These are phyloP conservation scores for Teratosphaeria gauchensis DNA, from an alignment of 2,329 filamentous ascomycete genomes.

Conservation along the genomic window DNA sequence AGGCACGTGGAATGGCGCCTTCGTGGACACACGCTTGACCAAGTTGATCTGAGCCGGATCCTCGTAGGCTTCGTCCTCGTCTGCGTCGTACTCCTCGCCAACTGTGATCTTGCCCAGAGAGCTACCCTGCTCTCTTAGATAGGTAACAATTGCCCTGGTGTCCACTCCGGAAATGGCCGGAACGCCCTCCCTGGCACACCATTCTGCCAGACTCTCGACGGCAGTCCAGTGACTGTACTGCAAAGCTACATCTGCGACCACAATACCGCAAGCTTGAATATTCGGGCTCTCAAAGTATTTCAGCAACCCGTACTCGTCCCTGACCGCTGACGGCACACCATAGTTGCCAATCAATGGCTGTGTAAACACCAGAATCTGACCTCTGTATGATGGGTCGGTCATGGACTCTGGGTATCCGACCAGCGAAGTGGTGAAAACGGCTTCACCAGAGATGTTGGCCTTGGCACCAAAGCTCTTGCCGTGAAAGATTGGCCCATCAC, in stretches of 20 bases:
- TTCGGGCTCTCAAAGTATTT: constrained; percentile 98
- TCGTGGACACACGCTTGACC: constrained; percentile 92
- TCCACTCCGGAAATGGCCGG: constrained; percentile 95
- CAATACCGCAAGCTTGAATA: constrained; percentile 90
- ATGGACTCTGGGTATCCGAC: constrained; percentile 89
- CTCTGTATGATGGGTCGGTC: constrained; percentile 60
- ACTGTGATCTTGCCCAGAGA: constrained; percentile 90
- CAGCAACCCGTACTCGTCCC: constrained; percentile 81
- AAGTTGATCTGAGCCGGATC: constrained; percentile 96
- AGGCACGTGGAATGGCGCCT: constrained; percentile 91
- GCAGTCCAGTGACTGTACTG: constrained; percentile 99
- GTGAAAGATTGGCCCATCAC: constrained; percentile 92
- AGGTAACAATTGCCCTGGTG: constrained; percentile 91
- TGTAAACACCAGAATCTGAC: constrained; percentile 97
- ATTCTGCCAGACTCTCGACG: constrained; percentile 82
- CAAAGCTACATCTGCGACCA: constrained; percentile 87
- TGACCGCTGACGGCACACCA: constrained; percentile 76
- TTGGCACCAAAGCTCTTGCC: constrained; percentile 96
- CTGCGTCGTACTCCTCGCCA: constrained; percentile 95
- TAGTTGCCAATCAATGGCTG: constrained; percentile 98
- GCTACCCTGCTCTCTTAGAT: constrained; percentile 91
- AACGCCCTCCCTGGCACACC: constrained; percentile 93
- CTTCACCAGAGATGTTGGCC: constrained; percentile 93
- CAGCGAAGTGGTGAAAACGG: constrained; percentile 95
- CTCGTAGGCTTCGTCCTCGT: constrained; percentile 92